Base-by-base conservation (phyloP, 2,329 filamentous ascomycete genomes). In the Botrytis cinerea region DNA sequence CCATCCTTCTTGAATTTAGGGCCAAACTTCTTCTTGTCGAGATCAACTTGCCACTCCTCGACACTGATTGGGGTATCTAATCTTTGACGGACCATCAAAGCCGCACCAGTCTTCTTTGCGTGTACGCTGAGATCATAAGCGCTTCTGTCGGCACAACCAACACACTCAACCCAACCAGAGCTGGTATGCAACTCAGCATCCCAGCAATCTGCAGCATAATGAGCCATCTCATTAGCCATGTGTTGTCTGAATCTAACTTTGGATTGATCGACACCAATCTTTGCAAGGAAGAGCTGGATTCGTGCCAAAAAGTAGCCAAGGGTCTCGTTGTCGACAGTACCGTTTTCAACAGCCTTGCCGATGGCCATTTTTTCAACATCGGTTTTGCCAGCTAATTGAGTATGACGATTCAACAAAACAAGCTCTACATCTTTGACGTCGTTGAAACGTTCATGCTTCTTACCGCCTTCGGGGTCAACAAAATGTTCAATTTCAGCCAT, bases 401-500 rank as follows among this genome's bases (percentile, higher is more conserved):
- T 93, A 51, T 96, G 86, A 63, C 93, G 92, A 82, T 96, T 92
- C 64, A 99, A 88, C 40, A 99, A 89, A 72, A 91, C 89, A 73
- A 99, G 87, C 85, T 97, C 92, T 64, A 96, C 84, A 78, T 97
- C 86, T 81, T 93, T 91, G 74, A 99, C 91, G 80, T 97, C 93
- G 63, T 89, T 84, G 84, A 99, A 99, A 73, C 95, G 92, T 70
- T 88, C 84, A 82, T 99, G 96, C 85, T 96, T 97, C 90, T 99
- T 99, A 84, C 94, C 94, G 81, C 94, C 90, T 80, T 96, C 87
- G 18, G 96, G 96, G 80, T 99, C 96, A 78, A 99, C 96, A 81
- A 93, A 99, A 83, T 99, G 96, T 86, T 99, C 96, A 79, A 99
- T 97, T 84, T 99, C 96, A 38, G 95, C 96, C 96, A 99, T 98